Conservation (phyloP, 2,329 filamentous ascomycete genomes). For the Fusarium abutilonis region DNA sequence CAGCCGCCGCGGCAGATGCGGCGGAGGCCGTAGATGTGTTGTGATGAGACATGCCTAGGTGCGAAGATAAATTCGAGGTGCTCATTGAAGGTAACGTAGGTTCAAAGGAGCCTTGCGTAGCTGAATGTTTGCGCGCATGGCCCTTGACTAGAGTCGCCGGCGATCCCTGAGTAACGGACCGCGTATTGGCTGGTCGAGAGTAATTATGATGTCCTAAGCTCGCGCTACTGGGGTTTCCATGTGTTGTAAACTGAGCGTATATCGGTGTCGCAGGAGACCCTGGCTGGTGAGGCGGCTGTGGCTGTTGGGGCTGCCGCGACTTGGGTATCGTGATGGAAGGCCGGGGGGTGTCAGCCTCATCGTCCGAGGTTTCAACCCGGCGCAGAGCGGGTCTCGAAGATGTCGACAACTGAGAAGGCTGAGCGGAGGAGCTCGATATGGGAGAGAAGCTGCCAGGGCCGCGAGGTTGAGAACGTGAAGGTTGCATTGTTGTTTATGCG, state of each 20-base stretch:
- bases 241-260: slow-evolving; percentile 59
- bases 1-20: slow-evolving; percentile 35
- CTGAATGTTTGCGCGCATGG: slow-evolving; percentile 73
- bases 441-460: slow-evolving; percentile 67
- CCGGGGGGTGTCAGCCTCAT: slow-evolving; percentile 39
- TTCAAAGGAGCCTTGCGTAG: slow-evolving; percentile 81
- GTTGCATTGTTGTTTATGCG: slow-evolving; percentile 58
- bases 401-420: slow-evolving; percentile 44
- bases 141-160: slow-evolving; percentile 50
- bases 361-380: slow-evolving; percentile 47
- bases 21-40: slow-evolving; percentile 24
- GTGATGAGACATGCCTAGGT: slow-evolving; percentile 57
- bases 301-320: slow-evolving; percentile 52
- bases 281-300: slow-evolving; percentile 40
- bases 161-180: slow-evolving; percentile 46
- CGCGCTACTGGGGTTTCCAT: slow-evolving; percentile 58
- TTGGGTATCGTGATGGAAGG: slow-evolving; percentile 58
- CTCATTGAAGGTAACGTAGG: slow-evolving; percentile 73
- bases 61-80: slow-evolving; percentile 63
- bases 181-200: slow-evolving; percentile 61
- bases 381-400: slow-evolving; percentile 50
- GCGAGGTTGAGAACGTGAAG: slow-evolving; percentile 57
- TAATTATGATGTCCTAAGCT: slow-evolving; percentile 61
- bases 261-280: slow-evolving; percentile 56
- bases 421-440: slow-evolving; percentile 52